These are phyloP conservation scores for Solanum gracilifrons DNA, from an alignment of 257 asterid species.

Conservation along the genomic window DNA sequence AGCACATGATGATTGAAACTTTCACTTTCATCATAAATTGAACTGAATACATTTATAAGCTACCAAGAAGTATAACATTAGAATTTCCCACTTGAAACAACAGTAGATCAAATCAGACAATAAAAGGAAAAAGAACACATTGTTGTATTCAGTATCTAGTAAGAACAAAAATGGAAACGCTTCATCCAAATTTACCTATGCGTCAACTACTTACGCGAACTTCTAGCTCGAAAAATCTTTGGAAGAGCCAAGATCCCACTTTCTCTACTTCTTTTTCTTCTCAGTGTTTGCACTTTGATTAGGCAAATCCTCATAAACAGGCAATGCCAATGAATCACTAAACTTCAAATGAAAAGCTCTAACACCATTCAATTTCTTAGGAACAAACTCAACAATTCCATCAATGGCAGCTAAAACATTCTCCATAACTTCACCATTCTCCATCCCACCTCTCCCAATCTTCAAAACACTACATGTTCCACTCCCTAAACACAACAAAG, in stretches of 20 bases:
- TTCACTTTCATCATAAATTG: background rate
- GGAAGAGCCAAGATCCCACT: background rate
- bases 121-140: background rate
- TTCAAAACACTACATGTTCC: constrained; percentile 63
- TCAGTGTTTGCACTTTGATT: background rate
- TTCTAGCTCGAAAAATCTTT: background rate
- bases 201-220: background rate
- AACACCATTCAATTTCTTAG: constrained; percentile 58
- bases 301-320: constrained; percentile 30
- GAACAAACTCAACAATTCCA: constrained; percentile 37
- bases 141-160: background rate
- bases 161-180: background rate
- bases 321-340: constrained; percentile 66
- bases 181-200: background rate
- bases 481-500: constrained; percentile 51
- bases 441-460: constrained; percentile 56
- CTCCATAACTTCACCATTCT: constrained; percentile 36
- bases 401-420: constrained; percentile 54
- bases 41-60: background rate
- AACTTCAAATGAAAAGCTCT: constrained; percentile 75
- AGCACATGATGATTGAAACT: background rate
- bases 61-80: background rate
- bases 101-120: background rate
- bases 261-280: background rate
- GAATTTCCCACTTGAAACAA: background rate